A percentile compares a stretch with the other conserved stretches of the same genome.
Conservation (phyloP, 176 grass and related monocot species). For the Carex littledalei region DNA sequence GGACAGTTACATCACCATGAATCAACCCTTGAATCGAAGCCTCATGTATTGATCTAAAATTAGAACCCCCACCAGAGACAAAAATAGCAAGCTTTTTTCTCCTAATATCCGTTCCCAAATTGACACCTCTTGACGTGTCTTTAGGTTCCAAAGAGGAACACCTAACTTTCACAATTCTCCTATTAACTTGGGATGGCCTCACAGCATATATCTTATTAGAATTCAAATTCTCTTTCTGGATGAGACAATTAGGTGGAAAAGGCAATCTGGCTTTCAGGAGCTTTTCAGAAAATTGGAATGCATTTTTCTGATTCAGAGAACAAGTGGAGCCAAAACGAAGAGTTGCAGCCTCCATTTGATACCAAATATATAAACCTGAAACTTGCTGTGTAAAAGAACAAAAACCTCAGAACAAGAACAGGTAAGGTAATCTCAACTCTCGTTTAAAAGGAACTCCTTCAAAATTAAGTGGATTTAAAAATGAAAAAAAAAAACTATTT, state of each 20-base stretch:
- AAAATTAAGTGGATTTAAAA: background rate
- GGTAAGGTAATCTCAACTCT: background rate
- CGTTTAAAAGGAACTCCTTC: background rate
- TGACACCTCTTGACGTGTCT: background rate
- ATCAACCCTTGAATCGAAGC: conserved; percentile 22
- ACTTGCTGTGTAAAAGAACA: background rate
- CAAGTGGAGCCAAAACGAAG: background rate
- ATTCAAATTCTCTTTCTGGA: background rate
- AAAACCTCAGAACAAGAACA: background rate
- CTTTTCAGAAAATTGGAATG: background rate
- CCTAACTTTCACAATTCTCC: background rate
- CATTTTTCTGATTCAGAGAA: background rate
- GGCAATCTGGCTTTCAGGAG: background rate
- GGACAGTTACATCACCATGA: conserved; percentile 31
- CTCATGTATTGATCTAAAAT: conserved; percentile 32
- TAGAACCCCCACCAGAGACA: conserved; percentile 54
- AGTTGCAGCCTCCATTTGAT: conserved; percentile 14
- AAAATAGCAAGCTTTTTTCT: conserved; percentile 50
- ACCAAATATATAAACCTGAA: background rate
- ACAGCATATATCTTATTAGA: conserved; percentile 7
- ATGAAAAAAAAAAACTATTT: background rate
- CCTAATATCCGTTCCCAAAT: background rate
- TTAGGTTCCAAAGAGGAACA: conserved; percentile 10
- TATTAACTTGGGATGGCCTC: background rate
- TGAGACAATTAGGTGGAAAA: background rate